phyloP scores from a whole-genome alignment of 1,284 basidiomycete genomes.

The Volvariella surrecta region DNA sequence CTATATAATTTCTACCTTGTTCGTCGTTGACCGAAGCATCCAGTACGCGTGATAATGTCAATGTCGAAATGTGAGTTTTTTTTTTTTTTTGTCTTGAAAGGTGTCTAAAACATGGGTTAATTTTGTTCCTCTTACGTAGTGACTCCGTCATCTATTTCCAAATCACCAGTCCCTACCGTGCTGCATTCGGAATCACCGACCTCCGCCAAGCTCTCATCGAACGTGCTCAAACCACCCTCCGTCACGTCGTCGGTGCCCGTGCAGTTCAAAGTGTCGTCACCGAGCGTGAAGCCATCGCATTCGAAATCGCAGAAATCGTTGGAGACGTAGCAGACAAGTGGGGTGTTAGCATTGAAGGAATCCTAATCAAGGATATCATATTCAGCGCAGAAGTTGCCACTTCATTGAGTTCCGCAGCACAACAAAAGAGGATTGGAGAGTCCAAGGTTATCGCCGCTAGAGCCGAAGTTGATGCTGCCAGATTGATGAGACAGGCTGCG shows the following conservation, averaged over 20 bases:
- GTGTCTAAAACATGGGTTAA: conserved; percentile 4
- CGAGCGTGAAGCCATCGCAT: conserved; percentile 95
- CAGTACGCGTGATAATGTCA: conserved; percentile 82
- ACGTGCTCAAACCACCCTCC: conserved; percentile 91
- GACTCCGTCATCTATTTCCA: conserved; percentile 92
- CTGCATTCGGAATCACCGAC: conserved; percentile 88
- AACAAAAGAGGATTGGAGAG: conserved; percentile 93
- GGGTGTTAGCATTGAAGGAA: conserved; percentile 93
- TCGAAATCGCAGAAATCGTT: conserved; percentile 93
- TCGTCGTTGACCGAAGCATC: conserved; percentile 7
- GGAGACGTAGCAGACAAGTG: conserved; percentile 82
- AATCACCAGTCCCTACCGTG: conserved; percentile 79
- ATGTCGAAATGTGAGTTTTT: conserved; percentile 64
- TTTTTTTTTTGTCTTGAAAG: conserved; percentile 4
- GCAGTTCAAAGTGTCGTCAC: conserved; percentile 78
- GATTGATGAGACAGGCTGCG: conserved; percentile 90
- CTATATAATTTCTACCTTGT: conserved; percentile 4
- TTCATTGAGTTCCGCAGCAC: conserved; percentile 87
- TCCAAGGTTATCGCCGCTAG: conserved; percentile 93
- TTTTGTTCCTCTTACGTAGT: conserved; percentile 32
- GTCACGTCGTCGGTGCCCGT: conserved; percentile 90
- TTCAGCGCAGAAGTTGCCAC: conserved; percentile 90
- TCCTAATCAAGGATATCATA: conserved; percentile 91
- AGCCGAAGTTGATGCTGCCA: conserved; percentile 91
- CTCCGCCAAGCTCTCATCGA: conserved; percentile 84